Evolutionary conservation across 805 yeast species (phyloP).

Genomic region (Candida anglica): DNA sequence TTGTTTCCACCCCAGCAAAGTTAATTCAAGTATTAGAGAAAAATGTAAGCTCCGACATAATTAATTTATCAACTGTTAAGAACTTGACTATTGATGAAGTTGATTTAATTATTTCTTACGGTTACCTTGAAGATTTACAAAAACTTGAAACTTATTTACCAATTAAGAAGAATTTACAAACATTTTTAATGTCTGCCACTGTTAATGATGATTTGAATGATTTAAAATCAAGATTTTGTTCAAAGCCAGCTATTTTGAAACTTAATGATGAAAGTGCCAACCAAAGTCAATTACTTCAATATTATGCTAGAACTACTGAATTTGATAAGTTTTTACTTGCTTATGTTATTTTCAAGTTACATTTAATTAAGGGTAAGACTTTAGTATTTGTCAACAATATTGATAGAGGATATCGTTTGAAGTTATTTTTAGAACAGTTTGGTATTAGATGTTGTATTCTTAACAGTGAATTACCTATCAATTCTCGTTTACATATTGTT

Average conservation of each 20-base stretch:
- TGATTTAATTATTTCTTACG: constrained; percentile 84
- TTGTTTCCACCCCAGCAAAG: constrained; percentile 85
- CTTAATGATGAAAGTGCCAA: constrained; percentile 66
- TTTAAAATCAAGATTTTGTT: constrained; percentile 74
- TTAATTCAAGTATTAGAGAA: constrained; percentile 53
- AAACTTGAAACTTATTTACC: constrained; percentile 63
- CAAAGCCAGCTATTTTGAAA: constrained; percentile 76
- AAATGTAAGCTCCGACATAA: constrained; percentile 31
- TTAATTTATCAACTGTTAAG: constrained; percentile 54
- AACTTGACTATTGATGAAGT: constrained; percentile 92
- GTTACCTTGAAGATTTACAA: constrained; percentile 81
- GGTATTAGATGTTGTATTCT: constrained; percentile 86
- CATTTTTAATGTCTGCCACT: constrained; percentile 96
- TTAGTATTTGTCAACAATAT: constrained; percentile 87
- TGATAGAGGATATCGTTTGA: constrained; percentile 91
- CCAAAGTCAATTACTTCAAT: constrained; percentile 69
- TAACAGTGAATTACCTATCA: constrained; percentile 88
- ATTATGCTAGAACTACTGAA: constrained; percentile 81
- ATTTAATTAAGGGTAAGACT: constrained; percentile 86
- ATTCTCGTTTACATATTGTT: constrained; percentile 90
- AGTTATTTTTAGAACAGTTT: constrained; percentile 88
- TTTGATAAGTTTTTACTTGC: constrained; percentile 87
- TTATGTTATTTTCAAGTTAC: constrained; percentile 87
- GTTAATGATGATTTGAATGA: constrained; percentile 79
- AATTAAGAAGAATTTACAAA: constrained; percentile 73